Evolutionary conservation across 2,329 filamentous ascomycete genomes (phyloP).

Genomic region (Macrophomina phaseolina): DNA sequence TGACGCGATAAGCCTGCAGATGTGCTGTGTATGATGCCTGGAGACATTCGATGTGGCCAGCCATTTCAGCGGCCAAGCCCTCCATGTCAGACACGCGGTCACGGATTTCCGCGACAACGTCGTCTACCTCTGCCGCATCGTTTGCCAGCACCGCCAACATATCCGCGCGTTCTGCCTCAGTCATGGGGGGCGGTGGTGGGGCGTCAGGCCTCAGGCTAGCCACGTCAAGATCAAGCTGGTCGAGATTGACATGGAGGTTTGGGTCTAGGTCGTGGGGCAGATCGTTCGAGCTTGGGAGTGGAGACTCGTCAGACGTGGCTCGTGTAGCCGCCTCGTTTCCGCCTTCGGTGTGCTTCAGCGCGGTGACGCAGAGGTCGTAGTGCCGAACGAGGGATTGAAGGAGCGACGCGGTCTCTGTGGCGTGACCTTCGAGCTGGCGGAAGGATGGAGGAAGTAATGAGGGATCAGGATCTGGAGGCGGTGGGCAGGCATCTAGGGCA

Average conservation of each 20-base stretch:
- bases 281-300: constrained; percentile 11
- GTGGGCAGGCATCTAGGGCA: constrained; percentile 43
- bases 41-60: constrained; percentile 65
- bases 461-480: constrained; percentile 38
- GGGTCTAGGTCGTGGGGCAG: constrained; percentile 26
- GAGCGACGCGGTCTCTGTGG: constrained; percentile 80
- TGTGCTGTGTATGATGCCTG: constrained; percentile 40
- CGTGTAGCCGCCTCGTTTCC: constrained; percentile 55
- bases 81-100: constrained; percentile 81
- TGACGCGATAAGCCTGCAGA: constrained; percentile 42
- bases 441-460: constrained; percentile 55
- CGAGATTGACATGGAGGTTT: constrained; percentile 27
- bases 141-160: constrained; percentile 81
- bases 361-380: constrained; percentile 91
- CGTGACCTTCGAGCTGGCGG: constrained; percentile 69
- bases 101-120: constrained; percentile 70
- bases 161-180: constrained; percentile 75
- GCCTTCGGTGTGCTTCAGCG: constrained; percentile 84
- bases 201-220: constrained; percentile 34
- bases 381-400: constrained; percentile 82
- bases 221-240: constrained; percentile 31
- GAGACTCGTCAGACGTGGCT: constrained; percentile 45
- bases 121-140: constrained; percentile 68
- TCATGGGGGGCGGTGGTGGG: constrained; percentile 71
- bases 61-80: constrained; percentile 66